Evolutionary conservation across 2,329 filamentous ascomycete genomes (phyloP).

Genomic region (Fusarium dimerum): DNA sequence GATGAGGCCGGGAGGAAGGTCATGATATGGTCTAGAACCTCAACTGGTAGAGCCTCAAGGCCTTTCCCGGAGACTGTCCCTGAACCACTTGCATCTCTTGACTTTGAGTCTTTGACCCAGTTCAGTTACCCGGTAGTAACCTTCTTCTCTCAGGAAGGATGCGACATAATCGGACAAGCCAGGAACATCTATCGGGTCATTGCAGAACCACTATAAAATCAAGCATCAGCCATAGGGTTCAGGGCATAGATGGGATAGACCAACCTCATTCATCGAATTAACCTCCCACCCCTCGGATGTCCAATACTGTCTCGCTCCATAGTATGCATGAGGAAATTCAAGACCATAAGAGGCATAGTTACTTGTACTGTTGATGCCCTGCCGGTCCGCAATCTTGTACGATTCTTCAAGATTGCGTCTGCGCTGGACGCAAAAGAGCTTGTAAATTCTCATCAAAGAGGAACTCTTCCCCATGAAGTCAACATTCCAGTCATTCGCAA

Average conservation of each 20-base stretch:
- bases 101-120: not conserved
- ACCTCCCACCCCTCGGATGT: constrained; percentile 1
- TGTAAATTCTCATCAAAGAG: not conserved
- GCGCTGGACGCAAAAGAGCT: not conserved
- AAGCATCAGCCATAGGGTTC: not conserved
- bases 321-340: constrained; percentile 1
- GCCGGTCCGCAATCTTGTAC: not conserved
- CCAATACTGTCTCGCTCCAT: constrained; percentile 5
- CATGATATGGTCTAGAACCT: no score
- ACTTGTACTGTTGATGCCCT: not conserved
- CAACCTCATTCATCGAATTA: constrained; percentile 1
- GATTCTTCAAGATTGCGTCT: not conserved
- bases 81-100: no score
- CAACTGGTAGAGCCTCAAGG: no score
- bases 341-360: constrained; percentile 3
- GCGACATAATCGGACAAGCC: not conserved
- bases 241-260: not conserved
- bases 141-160: not conserved
- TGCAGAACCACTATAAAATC: constrained; percentile 4
- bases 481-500: not conserved
- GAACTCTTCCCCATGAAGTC: not conserved
- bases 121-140: not conserved
- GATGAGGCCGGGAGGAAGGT: no score
- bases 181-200: not conserved
- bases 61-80: no score